These are phyloP conservation scores for Fusarium solani-melongenae DNA, from an alignment of 2,329 filamentous ascomycete genomes.

Conservation along the genomic window DNA sequence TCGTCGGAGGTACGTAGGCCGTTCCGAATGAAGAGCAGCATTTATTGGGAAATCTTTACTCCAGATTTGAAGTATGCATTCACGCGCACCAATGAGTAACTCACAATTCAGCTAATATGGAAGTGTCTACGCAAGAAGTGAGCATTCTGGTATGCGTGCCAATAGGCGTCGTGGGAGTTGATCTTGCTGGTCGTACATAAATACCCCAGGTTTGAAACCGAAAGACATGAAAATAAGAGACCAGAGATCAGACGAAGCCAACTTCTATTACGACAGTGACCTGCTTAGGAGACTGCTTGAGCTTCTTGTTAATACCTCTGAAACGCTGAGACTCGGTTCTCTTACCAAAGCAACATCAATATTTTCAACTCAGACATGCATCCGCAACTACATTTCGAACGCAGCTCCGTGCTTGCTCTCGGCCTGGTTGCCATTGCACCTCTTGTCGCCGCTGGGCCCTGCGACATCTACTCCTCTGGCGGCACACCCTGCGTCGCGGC, in stretches of 20 bases:
- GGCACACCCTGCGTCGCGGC: conserved; percentile 26
- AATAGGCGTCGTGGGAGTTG: neutral
- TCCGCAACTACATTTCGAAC: neutral
- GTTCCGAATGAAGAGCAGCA: neutral
- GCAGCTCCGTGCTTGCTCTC: neutral
- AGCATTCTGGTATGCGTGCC: neutral
- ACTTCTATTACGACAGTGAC: neutral
- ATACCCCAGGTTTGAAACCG: neutral
- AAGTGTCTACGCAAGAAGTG: neutral
- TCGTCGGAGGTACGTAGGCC: neutral
- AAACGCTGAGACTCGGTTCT: neutral
- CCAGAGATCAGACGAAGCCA: neutral
- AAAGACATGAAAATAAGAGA: neutral
- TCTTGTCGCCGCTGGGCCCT: conserved; percentile 18
- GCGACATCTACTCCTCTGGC: conserved; percentile 19
- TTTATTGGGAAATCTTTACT: neutral
- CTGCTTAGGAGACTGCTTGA: neutral
- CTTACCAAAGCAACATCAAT: neutral
- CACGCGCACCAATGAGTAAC: neutral
- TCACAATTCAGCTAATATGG: neutral
- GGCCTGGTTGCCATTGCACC: neutral
- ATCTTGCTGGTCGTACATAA: neutral
- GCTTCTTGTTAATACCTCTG: neutral
- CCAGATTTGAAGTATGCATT: neutral
- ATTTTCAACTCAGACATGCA: neutral